Evolutionary conservation across 23 red algal species (phyloP).

Genomic region (Gracilaria caudata): DNA sequence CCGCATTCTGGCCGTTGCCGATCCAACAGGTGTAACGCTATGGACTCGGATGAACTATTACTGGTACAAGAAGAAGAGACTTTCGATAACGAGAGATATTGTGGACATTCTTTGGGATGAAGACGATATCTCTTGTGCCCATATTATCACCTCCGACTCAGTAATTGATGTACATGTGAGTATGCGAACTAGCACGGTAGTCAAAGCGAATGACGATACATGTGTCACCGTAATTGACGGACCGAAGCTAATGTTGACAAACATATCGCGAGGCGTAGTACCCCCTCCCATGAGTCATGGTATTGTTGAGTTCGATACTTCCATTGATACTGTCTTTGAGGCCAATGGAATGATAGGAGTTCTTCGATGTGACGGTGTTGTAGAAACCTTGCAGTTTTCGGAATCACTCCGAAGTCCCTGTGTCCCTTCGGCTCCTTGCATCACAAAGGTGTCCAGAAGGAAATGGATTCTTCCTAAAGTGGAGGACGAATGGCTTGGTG

Average conservation of each 20-base stretch:
- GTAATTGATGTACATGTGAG: slow-evolving; percentile 17
- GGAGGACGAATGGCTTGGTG: neutral
- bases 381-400: slow-evolving; percentile 1
- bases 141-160: slow-evolving; percentile 4
- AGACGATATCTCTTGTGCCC: slow-evolving; percentile 24
- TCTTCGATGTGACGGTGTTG: slow-evolving; percentile 6
- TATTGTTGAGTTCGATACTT: neutral
- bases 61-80: slow-evolving; percentile 52
- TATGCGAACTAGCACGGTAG: neutral
- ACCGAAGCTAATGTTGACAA: slow-evolving; percentile 16
- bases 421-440: slow-evolving; percentile 2
- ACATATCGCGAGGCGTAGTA: slow-evolving; percentile 24
- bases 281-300: slow-evolving; percentile 64
- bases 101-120: slow-evolving; percentile 42
- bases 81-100: neutral
- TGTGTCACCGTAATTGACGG: slow-evolving; percentile 35
- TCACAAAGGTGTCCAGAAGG: neutral
- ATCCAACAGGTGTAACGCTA: slow-evolving; percentile 2
- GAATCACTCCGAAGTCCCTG: neutral
- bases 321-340: slow-evolving; percentile 26
- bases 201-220: neutral
- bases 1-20: slow-evolving; percentile 29
- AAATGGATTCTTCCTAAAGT: neutral
- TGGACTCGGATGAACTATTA: slow-evolving; percentile 43
- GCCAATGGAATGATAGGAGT: slow-evolving; percentile 1